These are phyloP conservation scores for Teratosphaeria gauchensis DNA, from an alignment of 2,329 filamentous ascomycete genomes.

Conservation along the genomic window DNA sequence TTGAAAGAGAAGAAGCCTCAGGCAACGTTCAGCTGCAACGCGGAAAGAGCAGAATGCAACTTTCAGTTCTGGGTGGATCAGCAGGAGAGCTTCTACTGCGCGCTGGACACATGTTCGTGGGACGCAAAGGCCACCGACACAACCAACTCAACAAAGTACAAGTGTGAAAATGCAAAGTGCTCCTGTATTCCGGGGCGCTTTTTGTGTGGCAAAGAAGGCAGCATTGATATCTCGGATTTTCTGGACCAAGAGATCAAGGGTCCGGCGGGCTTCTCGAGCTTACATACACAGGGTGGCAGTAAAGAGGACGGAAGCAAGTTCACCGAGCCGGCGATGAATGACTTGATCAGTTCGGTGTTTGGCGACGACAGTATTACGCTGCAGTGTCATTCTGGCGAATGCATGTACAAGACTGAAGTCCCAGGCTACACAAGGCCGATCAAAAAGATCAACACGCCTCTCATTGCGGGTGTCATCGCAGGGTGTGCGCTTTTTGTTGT, in stretches of 20 bases:
- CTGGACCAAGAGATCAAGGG: slow-evolving; percentile 73
- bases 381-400: slow-evolving; percentile 77
- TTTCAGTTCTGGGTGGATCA: slow-evolving; percentile 99
- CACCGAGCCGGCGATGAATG: slow-evolving; percentile 84
- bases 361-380: slow-evolving; percentile 84
- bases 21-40: slow-evolving; percentile 87
- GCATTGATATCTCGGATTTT: slow-evolving; percentile 87
- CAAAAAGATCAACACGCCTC: slow-evolving; percentile 91
- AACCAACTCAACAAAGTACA: slow-evolving; percentile 74
- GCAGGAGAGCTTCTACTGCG: slow-evolving; percentile 92
- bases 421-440: slow-evolving; percentile 82
- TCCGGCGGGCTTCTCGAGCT: slow-evolving; percentile 73
- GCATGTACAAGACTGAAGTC: slow-evolving; percentile 83
- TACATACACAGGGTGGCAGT: slow-evolving; percentile 44
- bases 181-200: slow-evolving; percentile 83
- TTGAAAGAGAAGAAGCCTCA: slow-evolving; percentile 79
- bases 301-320: slow-evolving; percentile 70
- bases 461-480: slow-evolving; percentile 90
- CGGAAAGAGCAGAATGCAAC: slow-evolving; percentile 66
- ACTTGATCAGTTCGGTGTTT: slow-evolving; percentile 78
- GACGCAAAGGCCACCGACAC: slow-evolving; percentile 56
- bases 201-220: slow-evolving; percentile 85
- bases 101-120: slow-evolving; percentile 70
- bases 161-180: slow-evolving; percentile 76
- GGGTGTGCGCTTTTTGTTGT: slow-evolving; percentile 78